A percentile compares a stretch with the other conserved stretches of the same genome.
phyloP scores from a whole-genome alignment of 176 grass and related monocot genomes.

The Cenchrus fungigraminus region DNA sequence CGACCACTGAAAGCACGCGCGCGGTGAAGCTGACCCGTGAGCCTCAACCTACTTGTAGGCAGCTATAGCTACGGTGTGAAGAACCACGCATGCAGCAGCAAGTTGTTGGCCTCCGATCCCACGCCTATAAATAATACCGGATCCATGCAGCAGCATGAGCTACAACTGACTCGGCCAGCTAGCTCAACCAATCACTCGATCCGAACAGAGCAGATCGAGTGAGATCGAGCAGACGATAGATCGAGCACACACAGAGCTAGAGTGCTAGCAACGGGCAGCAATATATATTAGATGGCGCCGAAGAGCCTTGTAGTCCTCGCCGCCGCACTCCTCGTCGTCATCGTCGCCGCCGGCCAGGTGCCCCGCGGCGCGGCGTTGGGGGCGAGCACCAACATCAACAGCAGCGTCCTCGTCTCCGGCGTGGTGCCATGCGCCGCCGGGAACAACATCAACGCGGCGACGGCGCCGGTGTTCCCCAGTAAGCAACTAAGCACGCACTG shows the following conservation, averaged over 20 bases:
- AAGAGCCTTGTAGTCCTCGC: constrained; percentile 28
- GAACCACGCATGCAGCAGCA: not conserved
- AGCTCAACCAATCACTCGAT: not conserved
- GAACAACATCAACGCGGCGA: constrained; percentile 28
- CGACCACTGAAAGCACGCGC: constrained; percentile 38
- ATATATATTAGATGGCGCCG: constrained; percentile 39
- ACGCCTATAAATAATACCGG: constrained; percentile 48
- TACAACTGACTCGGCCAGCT: constrained; percentile 8
- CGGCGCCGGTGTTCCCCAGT: constrained; percentile 58
- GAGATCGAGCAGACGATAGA: not conserved
- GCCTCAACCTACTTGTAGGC: not conserved
- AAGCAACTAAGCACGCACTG: not conserved
- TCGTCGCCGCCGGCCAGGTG: not conserved
- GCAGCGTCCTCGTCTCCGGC: constrained; percentile 29
- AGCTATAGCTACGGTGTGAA: not conserved
- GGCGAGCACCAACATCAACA: not conserved
- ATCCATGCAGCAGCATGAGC: constrained; percentile 29
- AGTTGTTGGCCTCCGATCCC: not conserved
- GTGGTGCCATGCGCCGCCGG: constrained; percentile 58
- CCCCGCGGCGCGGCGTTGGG: constrained; percentile 2
- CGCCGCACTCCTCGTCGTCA: constrained; percentile 6
- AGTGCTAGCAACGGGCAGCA: not conserved
- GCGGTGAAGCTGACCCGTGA: not conserved
- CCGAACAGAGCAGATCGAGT: not conserved
- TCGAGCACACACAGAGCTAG: too few relatives aligned